These are phyloP conservation scores for Linum lewisii DNA, from an alignment of 345 rosid species.

Conservation along the genomic window DNA sequence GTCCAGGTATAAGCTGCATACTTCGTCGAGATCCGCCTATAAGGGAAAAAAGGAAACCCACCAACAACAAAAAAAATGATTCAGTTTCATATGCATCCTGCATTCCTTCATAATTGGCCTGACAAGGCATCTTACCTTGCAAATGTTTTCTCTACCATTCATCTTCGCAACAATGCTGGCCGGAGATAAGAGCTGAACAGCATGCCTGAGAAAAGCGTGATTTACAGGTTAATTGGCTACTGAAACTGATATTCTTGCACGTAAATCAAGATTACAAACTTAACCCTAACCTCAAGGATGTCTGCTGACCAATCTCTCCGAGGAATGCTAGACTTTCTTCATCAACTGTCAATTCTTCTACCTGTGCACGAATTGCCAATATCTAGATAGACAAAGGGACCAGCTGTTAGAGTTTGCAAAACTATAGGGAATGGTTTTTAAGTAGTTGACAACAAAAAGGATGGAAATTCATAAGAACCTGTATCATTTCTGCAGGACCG, in stretches of 20 bases:
- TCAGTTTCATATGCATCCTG: background rate
- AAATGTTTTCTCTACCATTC: slow-evolving; percentile 86
- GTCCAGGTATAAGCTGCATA: slow-evolving; percentile 59
- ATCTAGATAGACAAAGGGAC: slow-evolving; percentile 42
- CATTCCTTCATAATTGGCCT: background rate
- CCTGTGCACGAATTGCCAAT: slow-evolving; percentile 92
- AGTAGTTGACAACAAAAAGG: too few species aligned
- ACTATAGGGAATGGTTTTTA: too few species aligned
- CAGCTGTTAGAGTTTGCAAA: slow-evolving; percentile 4
- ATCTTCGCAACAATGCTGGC: slow-evolving; percentile 87
- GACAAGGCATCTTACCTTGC: slow-evolving; percentile 59
- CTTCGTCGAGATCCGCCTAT: slow-evolving; percentile 91
- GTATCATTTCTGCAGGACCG: slow-evolving; percentile 94
- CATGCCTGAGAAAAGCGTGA: slow-evolving; percentile 57
- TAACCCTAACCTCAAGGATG: slow-evolving; percentile 61
- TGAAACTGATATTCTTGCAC: too few species aligned
- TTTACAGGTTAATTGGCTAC: background rate
- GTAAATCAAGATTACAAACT: too few species aligned
- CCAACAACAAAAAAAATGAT: background rate
- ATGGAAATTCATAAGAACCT: slow-evolving; percentile 57
- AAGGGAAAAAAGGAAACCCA: too few species aligned
- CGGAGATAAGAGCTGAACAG: slow-evolving; percentile 88
- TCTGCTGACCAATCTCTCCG: slow-evolving; percentile 76
- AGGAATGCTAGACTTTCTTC: slow-evolving; percentile 84
- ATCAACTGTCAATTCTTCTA: slow-evolving; percentile 74